A percentile compares a stretch with the other conserved stretches of the same genome.
phyloP scores from a whole-genome alignment of 2,329 filamentous ascomycete species.

The Diaporthe sp. region DNA sequence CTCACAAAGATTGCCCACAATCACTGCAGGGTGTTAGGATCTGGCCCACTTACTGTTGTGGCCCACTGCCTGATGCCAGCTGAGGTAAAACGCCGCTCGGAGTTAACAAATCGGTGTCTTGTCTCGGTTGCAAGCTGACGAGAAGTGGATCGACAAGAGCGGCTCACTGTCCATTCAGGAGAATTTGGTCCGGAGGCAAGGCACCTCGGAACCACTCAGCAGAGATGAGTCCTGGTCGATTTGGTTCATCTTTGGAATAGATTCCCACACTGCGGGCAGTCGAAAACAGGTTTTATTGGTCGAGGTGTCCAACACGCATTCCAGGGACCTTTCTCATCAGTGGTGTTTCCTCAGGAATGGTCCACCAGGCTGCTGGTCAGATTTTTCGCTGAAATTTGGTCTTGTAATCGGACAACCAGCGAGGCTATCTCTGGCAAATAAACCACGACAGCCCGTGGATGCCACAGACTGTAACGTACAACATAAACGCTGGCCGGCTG shows the following conservation, averaged over 20 bases:
- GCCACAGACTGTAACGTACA: not conserved
- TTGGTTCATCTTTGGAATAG: not conserved
- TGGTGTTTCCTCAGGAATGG: not conserved
- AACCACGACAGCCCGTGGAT: not conserved
- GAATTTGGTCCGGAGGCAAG: not conserved
- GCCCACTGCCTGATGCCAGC: not conserved
- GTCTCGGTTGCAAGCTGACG: not conserved
- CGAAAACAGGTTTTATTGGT: too few species aligned
- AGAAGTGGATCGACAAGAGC: not conserved
- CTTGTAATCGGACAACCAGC: not conserved
- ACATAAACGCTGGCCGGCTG: not conserved
- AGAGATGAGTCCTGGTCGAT: not conserved
- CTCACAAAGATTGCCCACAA: not conserved
- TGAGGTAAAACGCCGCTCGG: not conserved
- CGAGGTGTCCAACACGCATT: not conserved
- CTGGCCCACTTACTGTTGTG: not conserved
- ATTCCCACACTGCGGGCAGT: too few species aligned
- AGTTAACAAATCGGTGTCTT: not conserved
- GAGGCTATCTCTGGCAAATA: not conserved
- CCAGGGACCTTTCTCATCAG: too few species aligned
- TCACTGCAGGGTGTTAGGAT: not conserved
- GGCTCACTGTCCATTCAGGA: not conserved
- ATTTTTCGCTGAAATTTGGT: not conserved
- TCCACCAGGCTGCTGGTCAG: too few species aligned
- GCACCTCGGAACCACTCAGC: too few species aligned